These are phyloP conservation scores for Boletellus deceptivus DNA, from an alignment of 1,284 basidiomycete species.

Conservation along the genomic window DNA sequence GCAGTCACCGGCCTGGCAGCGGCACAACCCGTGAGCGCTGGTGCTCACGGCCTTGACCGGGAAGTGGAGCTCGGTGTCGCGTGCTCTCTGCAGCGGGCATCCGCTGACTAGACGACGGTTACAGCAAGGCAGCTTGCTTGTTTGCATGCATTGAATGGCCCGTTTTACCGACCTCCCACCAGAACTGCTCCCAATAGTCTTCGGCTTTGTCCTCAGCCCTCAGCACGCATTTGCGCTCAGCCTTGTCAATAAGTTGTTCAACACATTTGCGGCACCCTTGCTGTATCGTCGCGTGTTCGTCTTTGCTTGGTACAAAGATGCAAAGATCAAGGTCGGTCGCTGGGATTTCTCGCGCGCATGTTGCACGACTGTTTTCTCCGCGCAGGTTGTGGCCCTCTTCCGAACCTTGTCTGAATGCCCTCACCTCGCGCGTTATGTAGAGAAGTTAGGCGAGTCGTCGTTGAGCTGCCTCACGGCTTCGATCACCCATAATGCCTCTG, in stretches of 20 bases:
- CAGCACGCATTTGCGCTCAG: conserved; percentile 50
- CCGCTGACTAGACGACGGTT: too few species aligned
- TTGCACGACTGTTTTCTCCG: neutral
- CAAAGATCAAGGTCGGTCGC: conserved; percentile 51
- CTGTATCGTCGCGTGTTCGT: conserved; percentile 59
- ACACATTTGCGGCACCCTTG: conserved; percentile 43
- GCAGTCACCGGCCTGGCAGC: too few species aligned
- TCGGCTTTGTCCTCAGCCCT: conserved; percentile 49
- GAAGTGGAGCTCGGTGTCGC: too few species aligned
- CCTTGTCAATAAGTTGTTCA: conserved; percentile 56
- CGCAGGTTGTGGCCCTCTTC: conserved; percentile 53
- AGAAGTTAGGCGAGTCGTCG: conserved; percentile 47
- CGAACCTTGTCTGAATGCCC: conserved; percentile 46
- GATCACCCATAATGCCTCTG: conserved; percentile 4
- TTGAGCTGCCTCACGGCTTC: neutral
- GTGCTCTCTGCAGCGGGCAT: too few species aligned
- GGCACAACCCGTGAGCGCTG: too few species aligned
- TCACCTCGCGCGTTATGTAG: conserved; percentile 53
- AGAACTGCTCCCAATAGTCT: conserved; percentile 55
- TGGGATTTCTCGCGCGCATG: neutral
- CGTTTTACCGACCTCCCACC: conserved; percentile 54
- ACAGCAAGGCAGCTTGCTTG: too few species aligned
- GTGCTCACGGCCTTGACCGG: too few species aligned
- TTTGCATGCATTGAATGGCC: conserved; percentile 20
- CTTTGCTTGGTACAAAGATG: conserved; percentile 65